Conservation (phyloP, 2,329 filamentous ascomycete species). For the Aspergillus ochraceus region DNA sequence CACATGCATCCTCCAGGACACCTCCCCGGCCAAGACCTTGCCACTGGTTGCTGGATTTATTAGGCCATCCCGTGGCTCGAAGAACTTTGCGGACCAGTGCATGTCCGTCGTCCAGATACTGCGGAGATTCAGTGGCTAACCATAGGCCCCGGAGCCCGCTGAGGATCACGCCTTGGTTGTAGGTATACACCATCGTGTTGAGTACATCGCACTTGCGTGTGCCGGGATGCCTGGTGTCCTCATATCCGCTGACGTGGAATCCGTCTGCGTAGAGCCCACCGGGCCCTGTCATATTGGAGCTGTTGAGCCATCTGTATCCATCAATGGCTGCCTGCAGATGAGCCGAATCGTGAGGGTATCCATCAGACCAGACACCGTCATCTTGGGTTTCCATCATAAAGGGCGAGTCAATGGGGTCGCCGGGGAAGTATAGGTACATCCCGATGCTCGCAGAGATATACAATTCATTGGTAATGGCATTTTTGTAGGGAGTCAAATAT, state of each 20-base stretch:
- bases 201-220: slow-evolving; percentile 75
- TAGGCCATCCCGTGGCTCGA: slow-evolving; percentile 71
- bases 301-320: slow-evolving; percentile 77
- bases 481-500: slow-evolving; percentile 80
- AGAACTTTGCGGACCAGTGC: slow-evolving; percentile 73
- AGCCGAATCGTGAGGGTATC: slow-evolving; percentile 55
- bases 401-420: slow-evolving; percentile 71
- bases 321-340: slow-evolving; percentile 73
- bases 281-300: slow-evolving; percentile 76
- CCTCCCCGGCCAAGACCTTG: slow-evolving; percentile 74
- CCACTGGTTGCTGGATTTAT: slow-evolving; percentile 55
- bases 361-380: slow-evolving; percentile 26
- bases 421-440: slow-evolving; percentile 89
- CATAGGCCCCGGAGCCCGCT: slow-evolving; percentile 79
- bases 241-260: slow-evolving; percentile 75
- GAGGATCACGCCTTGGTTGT: slow-evolving; percentile 90
- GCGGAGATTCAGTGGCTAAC: slow-evolving; percentile 69
- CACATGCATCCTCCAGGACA: slow-evolving; percentile 81
- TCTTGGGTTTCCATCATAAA: slow-evolving; percentile 48
- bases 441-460: slow-evolving; percentile 79
- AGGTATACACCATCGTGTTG: slow-evolving; percentile 89
- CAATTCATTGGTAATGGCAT: slow-evolving; percentile 92
- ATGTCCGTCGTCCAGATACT: slow-evolving; percentile 78
- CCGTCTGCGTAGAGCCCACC: slow-evolving; percentile 80
- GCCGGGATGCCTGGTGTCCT: slow-evolving; percentile 56